These are phyloP conservation scores for Pseudonectria buxi DNA, from an alignment of 2,329 filamentous ascomycete genomes.

Conservation along the genomic window DNA sequence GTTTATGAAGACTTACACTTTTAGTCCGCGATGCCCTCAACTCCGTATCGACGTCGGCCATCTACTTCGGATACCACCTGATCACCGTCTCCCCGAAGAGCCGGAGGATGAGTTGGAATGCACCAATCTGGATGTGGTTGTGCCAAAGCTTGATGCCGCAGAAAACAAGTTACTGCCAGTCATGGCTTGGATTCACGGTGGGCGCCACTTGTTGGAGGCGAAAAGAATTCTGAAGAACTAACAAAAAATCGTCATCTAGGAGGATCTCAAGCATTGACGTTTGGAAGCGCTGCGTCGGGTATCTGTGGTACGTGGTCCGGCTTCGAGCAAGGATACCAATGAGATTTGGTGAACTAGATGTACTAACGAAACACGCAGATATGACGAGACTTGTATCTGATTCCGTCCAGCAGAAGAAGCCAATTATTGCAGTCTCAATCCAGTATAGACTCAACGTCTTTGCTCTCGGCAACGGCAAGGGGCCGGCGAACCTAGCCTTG, in stretches of 20 bases:
- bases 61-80: conserved; percentile 34
- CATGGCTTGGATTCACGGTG: conserved; percentile 40
- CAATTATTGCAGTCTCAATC: conserved; percentile 13
- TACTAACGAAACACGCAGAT: too few relatives aligned
- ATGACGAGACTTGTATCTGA: conserved; percentile 28
- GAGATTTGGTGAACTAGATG: background rate
- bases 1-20: background rate
- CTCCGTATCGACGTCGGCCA: conserved; percentile 33
- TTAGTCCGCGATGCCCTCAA: conserved; percentile 37
- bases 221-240: rapidly evolving
- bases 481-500: conserved; percentile 29
- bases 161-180: conserved; percentile 26
- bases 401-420: conserved; percentile 21
- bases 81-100: conserved; percentile 15
- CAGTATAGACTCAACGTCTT: conserved; percentile 26
- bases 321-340: background rate
- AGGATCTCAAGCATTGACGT: conserved; percentile 38
- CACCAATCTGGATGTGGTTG: conserved; percentile 35
- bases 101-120: conserved; percentile 37
- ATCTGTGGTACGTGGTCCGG: conserved; percentile 32
- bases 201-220: background rate
- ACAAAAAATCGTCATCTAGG: conserved; percentile 11
- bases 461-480: conserved; percentile 34
- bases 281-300: conserved; percentile 33
- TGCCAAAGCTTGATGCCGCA: conserved; percentile 11